These are phyloP conservation scores for Paulownia fortunei DNA, from an alignment of 257 asterid species.

Conservation along the genomic window DNA sequence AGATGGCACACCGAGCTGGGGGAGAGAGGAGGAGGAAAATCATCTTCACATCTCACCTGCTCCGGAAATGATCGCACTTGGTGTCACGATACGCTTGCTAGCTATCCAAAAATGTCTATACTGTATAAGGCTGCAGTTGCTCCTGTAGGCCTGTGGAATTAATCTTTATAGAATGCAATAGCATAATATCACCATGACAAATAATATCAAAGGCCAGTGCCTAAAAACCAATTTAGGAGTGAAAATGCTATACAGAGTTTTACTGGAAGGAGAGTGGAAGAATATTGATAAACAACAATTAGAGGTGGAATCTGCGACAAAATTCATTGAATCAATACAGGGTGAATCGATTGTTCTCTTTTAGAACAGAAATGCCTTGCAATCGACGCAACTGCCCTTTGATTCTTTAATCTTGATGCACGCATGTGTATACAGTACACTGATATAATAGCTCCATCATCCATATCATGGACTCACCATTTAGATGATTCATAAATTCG, in stretches of 20 bases:
- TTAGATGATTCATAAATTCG: too few species aligned
- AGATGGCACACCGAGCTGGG: background rate
- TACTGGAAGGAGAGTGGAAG: background rate
- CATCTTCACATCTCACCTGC: constrained; percentile 62
- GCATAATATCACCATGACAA: background rate
- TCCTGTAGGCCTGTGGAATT: constrained; percentile 54
- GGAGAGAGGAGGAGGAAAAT: background rate
- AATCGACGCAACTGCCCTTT: background rate
- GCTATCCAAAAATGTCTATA: constrained; percentile 83
- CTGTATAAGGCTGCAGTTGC: constrained; percentile 74
- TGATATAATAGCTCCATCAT: too few species aligned
- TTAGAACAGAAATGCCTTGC: too few species aligned
- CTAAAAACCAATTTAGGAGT: background rate
- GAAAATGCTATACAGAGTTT: background rate
- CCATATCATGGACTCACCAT: too few species aligned
- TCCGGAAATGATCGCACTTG: constrained; percentile 70
- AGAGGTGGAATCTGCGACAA: background rate
- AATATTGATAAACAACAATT: background rate
- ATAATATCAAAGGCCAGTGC: background rate
- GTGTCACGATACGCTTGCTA: constrained; percentile 87
- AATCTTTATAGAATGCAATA: constrained; percentile 19
- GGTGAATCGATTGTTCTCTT: background rate
- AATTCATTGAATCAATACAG: background rate
- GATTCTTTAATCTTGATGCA: background rate
- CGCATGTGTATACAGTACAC: background rate